A percentile compares a stretch with the other conserved stretches of the same genome.
Evolutionary conservation across 139 green algal species (phyloP).

Genomic region (Closterium sp.): DNA sequence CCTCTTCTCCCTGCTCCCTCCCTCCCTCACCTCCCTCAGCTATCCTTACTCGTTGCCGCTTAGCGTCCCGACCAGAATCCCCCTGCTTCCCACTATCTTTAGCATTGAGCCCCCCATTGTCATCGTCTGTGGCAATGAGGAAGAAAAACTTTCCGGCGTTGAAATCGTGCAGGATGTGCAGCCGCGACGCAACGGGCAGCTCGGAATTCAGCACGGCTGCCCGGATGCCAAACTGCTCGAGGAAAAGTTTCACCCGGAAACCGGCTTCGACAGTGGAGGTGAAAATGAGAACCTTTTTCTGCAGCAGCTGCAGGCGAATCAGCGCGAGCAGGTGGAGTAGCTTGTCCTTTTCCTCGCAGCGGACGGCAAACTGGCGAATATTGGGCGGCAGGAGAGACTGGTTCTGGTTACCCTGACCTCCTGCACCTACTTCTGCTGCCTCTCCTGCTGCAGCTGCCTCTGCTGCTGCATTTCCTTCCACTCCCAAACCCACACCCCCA

Average conservation of each 20-base stretch:
- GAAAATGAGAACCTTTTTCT: conserved; percentile 86
- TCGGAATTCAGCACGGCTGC: conserved; percentile 77
- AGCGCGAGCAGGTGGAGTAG: conserved; percentile 68
- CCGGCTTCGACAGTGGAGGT: conserved; percentile 79
- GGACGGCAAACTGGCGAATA: conserved; percentile 32
- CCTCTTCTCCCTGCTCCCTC: neutral
- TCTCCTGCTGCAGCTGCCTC: neutral
- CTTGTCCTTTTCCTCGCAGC: conserved; percentile 42
- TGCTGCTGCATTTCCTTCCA: neutral
- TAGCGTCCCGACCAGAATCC: neutral
- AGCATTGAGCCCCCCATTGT: neutral
- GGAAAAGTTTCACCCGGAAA: conserved; percentile 85
- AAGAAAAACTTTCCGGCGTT: conserved; percentile 89
- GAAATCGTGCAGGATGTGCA: conserved; percentile 83
- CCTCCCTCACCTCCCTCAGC: conserved; percentile 6
- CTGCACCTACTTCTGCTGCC: conserved; percentile 19
- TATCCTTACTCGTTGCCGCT: conserved; percentile 7
- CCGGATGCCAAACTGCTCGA: conserved; percentile 88
- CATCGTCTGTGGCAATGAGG: conserved; percentile 79
- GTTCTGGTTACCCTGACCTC: neutral
- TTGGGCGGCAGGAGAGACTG: neutral
- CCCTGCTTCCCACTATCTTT: neutral
- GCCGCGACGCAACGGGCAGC: conserved; percentile 80
- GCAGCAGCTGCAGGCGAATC: conserved; percentile 75
- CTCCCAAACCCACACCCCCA: too few species aligned